Conservation (phyloP, 2,329 filamentous ascomycete genomes). For the Domatiomyces catenatus region DNA sequence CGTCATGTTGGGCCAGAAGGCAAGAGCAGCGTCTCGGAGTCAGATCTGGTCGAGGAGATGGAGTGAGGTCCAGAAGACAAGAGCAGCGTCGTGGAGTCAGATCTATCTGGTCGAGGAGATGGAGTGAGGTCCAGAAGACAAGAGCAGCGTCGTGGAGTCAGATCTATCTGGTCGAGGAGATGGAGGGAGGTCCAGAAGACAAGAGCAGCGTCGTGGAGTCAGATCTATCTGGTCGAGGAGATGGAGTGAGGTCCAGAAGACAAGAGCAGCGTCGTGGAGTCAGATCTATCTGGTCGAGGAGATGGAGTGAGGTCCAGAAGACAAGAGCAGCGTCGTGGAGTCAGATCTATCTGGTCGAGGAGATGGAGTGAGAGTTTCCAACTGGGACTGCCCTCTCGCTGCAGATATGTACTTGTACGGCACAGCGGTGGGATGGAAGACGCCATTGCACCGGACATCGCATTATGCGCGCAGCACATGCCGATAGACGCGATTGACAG, state of each 20-base stretch:
- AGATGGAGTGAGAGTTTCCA: not conserved
- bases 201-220: not conserved
- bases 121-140: not conserved
- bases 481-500: not conserved
- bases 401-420: not conserved
- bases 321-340: too few relatives aligned
- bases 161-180: not conserved
- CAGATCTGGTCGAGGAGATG: not conserved
- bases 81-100: not conserved
- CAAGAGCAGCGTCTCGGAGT: not conserved
- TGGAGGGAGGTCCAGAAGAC: not conserved
- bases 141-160: not conserved
- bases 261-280: too few relatives aligned
- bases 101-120: not conserved
- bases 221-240: not conserved
- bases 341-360: too few relatives aligned
- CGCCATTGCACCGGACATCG: not conserved
- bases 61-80: not conserved
- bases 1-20: not conserved
- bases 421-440: not conserved
- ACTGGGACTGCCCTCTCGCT: not conserved
- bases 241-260: not conserved
- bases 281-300: too few relatives aligned
- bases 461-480: not conserved
- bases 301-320: too few relatives aligned